Evolutionary conservation across 2,329 filamentous ascomycete species (phyloP).

Genomic region (Dactylella cylindrospora): DNA sequence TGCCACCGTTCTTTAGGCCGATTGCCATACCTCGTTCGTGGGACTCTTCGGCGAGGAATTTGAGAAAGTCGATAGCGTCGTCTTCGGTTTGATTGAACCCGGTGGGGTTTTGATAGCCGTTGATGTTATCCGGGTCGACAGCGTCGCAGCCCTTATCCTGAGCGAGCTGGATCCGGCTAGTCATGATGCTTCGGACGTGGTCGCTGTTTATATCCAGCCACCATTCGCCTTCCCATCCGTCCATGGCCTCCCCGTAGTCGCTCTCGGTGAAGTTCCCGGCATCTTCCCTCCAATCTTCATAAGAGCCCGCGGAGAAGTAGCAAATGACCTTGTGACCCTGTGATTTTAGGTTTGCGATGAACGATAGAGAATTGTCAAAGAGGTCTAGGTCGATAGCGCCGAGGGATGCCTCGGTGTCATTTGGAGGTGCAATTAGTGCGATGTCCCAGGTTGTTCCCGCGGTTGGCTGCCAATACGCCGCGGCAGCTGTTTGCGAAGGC

Average conservation of each 20-base stretch:
- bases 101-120: conserved; percentile 66
- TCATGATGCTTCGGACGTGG: conserved; percentile 67
- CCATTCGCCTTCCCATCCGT: conserved; percentile 67
- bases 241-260: conserved; percentile 62
- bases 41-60: conserved; percentile 62
- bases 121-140: conserved; percentile 71
- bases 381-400: conserved; percentile 57
- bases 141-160: conserved; percentile 66
- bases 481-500: conserved; percentile 17
- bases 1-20: conserved; percentile 69
- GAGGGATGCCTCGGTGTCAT: conserved; percentile 53
- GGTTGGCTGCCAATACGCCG: conserved; percentile 27
- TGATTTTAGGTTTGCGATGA: conserved; percentile 55
- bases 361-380: conserved; percentile 65
- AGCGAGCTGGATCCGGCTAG: conserved; percentile 62
- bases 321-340: conserved; percentile 62
- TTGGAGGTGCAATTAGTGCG: conserved; percentile 20
- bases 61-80: conserved; percentile 63
- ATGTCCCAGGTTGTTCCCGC: conserved; percentile 42
- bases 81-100: conserved; percentile 62
- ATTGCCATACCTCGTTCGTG: conserved; percentile 60
- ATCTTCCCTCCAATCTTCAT: conserved; percentile 66
- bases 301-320: conserved; percentile 73
- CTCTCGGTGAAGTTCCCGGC: conserved; percentile 57
- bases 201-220: conserved; percentile 65